Conservation (phyloP, 257 asterid species). For the Ophiorrhiza pumila region DNA sequence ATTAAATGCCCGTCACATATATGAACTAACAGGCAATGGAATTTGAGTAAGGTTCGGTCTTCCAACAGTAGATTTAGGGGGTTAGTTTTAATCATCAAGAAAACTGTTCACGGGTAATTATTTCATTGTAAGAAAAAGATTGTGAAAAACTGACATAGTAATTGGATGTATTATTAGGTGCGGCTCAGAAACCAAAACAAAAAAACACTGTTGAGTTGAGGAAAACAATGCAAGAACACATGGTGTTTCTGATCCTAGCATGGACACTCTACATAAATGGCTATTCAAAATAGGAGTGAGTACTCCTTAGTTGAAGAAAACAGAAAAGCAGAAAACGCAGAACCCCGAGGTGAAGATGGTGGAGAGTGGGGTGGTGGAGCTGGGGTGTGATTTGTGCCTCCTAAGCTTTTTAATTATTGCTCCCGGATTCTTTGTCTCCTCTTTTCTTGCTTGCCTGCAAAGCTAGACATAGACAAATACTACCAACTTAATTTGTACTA, state of each 20-base stretch:
- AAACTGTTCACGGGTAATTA: background rate
- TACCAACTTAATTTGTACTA: background rate
- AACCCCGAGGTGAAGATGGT: conserved; percentile 65
- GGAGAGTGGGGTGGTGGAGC: conserved; percentile 25
- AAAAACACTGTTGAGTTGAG: conserved; percentile 29
- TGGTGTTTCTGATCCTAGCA: conserved; percentile 34
- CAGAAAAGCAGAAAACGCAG: conserved; percentile 50
- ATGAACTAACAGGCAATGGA: too few relatives aligned
- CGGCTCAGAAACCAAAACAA: conserved; percentile 49
- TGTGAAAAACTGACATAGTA: background rate
- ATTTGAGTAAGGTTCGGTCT: too few relatives aligned
- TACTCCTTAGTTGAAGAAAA: conserved; percentile 10
- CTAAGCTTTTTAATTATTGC: conserved; percentile 25
- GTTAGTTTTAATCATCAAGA: too few relatives aligned
- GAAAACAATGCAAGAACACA: conserved; percentile 82
- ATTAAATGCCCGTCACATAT: too few relatives aligned
- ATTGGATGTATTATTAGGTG: conserved; percentile 12
- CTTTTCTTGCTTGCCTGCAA: conserved; percentile 31
- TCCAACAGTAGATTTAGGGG: too few relatives aligned
- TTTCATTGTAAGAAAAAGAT: background rate
- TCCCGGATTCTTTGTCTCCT: conserved; percentile 20
- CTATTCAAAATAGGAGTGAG: background rate
- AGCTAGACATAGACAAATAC: conserved; percentile 25
- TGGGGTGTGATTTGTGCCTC: conserved; percentile 1
- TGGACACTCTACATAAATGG: conserved; percentile 19